phyloP scores from a whole-genome alignment of 768 basidiomycete genomes.

The Lentinula sp. region DNA sequence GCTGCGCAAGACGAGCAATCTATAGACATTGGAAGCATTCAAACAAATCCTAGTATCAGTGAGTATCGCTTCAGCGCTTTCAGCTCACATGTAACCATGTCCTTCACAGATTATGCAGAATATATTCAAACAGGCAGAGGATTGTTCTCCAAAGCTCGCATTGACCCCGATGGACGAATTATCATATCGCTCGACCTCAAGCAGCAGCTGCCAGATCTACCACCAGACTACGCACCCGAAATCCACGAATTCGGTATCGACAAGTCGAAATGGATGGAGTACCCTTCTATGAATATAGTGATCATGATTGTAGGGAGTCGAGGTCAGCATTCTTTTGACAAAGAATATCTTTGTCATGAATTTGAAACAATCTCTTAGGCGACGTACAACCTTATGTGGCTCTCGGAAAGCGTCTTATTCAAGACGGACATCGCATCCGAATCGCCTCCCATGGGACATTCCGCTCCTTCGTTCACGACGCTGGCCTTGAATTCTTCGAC shows the following conservation, averaged over 20 bases:
- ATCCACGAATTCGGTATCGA: slow-evolving; percentile 49
- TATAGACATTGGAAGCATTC: slow-evolving; percentile 18
- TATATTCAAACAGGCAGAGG: slow-evolving; percentile 35
- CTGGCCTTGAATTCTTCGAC: slow-evolving; percentile 52
- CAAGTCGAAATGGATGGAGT: slow-evolving; percentile 24
- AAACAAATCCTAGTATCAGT: slow-evolving; percentile 16
- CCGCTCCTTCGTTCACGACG: slow-evolving; percentile 42
- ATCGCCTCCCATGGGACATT: slow-evolving; percentile 62
- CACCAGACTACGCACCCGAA: slow-evolving; percentile 34
- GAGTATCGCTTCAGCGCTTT: not conserved
- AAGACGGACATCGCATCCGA: slow-evolving; percentile 52
- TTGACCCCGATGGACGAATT: slow-evolving; percentile 42
- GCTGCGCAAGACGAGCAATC: slow-evolving; percentile 6
- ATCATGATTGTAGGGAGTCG: slow-evolving; percentile 66
- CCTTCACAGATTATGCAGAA: slow-evolving; percentile 27
- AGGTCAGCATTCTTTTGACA: slow-evolving; percentile 28
- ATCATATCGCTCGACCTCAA: slow-evolving; percentile 42
- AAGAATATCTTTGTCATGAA: not conserved
- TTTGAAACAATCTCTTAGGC: slow-evolving; percentile 26
- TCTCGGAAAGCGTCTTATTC: slow-evolving; percentile 39
- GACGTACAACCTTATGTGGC: slow-evolving; percentile 67
- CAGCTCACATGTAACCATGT: not conserved
- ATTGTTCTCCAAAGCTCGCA: slow-evolving; percentile 32
- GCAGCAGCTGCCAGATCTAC: slow-evolving; percentile 43
- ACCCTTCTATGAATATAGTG: slow-evolving; percentile 47